phyloP scores from a whole-genome alignment of 208 protist genomes.

The Leptomonas seymouri region DNA sequence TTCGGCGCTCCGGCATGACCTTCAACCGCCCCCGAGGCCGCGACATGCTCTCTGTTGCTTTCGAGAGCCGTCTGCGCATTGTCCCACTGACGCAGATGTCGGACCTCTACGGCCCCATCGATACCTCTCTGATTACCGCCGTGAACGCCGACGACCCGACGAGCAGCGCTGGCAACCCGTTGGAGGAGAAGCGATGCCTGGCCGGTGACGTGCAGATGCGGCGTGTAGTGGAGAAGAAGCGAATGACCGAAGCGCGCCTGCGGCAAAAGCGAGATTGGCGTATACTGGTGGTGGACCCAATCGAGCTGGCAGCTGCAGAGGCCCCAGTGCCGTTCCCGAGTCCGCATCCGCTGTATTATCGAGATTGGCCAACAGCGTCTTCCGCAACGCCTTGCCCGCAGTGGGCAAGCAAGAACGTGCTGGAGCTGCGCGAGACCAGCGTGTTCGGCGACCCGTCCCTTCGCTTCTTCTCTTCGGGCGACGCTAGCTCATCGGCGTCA shows the following conservation, averaged over 20 bases:
- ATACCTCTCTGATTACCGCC: constrained; percentile 25
- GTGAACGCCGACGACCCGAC: constrained; percentile 34
- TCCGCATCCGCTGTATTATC: constrained; percentile 67
- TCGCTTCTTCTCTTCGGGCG: neutral
- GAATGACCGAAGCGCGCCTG: constrained; percentile 23
- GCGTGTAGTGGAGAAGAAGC: constrained; percentile 30
- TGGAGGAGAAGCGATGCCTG: constrained; percentile 40
- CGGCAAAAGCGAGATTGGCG: constrained; percentile 37
- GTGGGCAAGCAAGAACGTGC: constrained; percentile 2
- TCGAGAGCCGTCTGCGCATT: constrained; percentile 65
- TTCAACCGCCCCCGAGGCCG: constrained; percentile 84
- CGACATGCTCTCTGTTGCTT: constrained; percentile 71
- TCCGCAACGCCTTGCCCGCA: neutral
- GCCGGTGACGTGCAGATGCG: constrained; percentile 37
- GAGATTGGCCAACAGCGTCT: constrained; percentile 27
- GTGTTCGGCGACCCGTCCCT: constrained; percentile 18
- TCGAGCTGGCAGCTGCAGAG: constrained; percentile 37
- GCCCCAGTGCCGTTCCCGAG: constrained; percentile 53
- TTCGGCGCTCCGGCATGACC: constrained; percentile 62
- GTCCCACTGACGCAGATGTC: constrained; percentile 32
- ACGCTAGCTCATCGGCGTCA: neutral
- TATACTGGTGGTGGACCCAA: constrained; percentile 73
- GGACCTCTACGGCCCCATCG: constrained; percentile 35
- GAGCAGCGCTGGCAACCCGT: constrained; percentile 40
- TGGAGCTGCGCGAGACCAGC: constrained; percentile 10